Evolutionary conservation across 768 basidiomycete species (phyloP).

Genomic region (Glaciozyma martinii): DNA sequence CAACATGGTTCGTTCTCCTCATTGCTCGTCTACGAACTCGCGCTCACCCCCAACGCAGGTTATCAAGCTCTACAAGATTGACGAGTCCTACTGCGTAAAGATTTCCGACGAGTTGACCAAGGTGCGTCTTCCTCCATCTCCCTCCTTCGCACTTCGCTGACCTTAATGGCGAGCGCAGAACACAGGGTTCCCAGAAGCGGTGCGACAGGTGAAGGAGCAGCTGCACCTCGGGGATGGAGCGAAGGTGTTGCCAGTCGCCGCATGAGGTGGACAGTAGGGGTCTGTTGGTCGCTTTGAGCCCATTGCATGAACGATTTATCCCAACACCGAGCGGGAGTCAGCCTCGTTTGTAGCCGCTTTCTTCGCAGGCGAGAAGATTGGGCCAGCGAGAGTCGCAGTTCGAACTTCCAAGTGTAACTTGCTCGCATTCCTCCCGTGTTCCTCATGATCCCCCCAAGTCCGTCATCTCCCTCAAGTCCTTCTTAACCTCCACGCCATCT

Average conservation of each 20-base stretch:
- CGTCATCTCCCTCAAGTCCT: neutral
- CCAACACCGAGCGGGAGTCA: no score
- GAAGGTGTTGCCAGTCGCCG: neutral
- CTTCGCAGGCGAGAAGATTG: no score
- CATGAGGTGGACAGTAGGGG: neutral
- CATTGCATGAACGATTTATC: no score
- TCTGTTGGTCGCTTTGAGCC: no score
- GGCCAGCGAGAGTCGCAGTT: no score
- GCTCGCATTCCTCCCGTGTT: no score
- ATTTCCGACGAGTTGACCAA: slow-evolving; percentile 87
- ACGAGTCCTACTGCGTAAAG: slow-evolving; percentile 72
- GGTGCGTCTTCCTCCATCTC: slow-evolving; percentile 40
- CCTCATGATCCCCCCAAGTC: no score
- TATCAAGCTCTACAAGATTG: slow-evolving; percentile 73
- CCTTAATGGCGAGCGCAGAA: slow-evolving; percentile 44
- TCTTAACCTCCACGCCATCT: neutral
- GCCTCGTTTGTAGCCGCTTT: no score
- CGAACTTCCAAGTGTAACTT: no score
- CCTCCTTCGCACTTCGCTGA: neutral
- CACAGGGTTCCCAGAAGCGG: slow-evolving; percentile 56
- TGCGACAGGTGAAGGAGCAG: slow-evolving; percentile 51
- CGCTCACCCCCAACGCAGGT: slow-evolving; percentile 45
- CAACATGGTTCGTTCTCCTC: slow-evolving; percentile 15
- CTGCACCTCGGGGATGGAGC: slow-evolving; percentile 13
- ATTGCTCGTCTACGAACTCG: neutral